These are phyloP conservation scores for Metschnikowia baotianmanensis DNA, from an alignment of 805 yeast species.

Conservation along the genomic window DNA sequence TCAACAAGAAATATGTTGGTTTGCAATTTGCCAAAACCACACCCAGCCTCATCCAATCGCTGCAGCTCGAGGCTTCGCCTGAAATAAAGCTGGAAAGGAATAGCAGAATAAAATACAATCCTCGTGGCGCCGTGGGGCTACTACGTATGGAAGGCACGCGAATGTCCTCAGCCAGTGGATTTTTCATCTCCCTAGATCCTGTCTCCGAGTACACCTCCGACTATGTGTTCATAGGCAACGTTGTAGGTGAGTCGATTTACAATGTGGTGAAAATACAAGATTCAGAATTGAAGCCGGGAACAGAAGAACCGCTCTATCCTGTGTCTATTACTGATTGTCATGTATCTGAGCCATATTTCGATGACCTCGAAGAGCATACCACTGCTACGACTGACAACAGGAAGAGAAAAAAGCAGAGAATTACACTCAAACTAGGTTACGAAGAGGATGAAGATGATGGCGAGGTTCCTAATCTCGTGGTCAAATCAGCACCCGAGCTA, in stretches of 20 bases:
- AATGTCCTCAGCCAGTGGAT: conserved; percentile 24
- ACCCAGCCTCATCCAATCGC: conserved; percentile 22
- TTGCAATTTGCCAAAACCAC: conserved; percentile 42
- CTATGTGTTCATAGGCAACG: conserved; percentile 52
- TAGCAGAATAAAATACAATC: conserved; percentile 47
- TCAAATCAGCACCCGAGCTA: conserved; percentile 44
- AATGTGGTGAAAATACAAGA: conserved; percentile 49
- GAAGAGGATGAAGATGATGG: conserved; percentile 41
- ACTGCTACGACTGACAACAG: conserved; percentile 1
- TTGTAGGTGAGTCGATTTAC: conserved; percentile 56
- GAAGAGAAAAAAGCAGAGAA: conserved; percentile 24
- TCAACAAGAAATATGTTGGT: conserved; percentile 41
- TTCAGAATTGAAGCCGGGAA: conserved; percentile 41
- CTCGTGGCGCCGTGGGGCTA: conserved; percentile 56
- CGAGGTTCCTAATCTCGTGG: conserved; percentile 24
- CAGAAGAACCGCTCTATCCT: conserved; percentile 50
- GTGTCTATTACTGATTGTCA: conserved; percentile 39
- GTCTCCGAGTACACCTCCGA: conserved; percentile 42
- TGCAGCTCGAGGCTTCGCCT: conserved; percentile 7
- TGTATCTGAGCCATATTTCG: conserved; percentile 49
- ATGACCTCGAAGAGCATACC: conserved; percentile 29
- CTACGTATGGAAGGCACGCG: conserved; percentile 28
- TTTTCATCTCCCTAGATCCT: conserved; percentile 42
- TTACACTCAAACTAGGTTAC: conserved; percentile 33
- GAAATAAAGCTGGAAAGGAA: conserved; percentile 44